phyloP scores from a whole-genome alignment of 139 green algal species.

The Picochlorum sp. region DNA sequence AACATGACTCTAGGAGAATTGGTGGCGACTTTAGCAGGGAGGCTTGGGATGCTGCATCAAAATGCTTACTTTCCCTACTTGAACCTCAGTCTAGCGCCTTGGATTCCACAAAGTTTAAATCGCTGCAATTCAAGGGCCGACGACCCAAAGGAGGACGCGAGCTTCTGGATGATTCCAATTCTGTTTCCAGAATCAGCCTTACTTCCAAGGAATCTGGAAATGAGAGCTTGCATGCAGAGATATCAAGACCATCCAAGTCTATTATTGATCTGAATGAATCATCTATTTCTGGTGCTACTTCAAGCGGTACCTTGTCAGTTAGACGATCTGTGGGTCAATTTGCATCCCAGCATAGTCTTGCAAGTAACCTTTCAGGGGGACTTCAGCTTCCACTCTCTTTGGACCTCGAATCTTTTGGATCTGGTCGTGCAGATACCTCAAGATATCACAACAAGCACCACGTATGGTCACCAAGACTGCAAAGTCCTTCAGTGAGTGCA shows the following conservation, averaged over 20 bases:
- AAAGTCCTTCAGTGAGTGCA: neutral
- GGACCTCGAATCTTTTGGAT: no score
- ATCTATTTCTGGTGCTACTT: neutral
- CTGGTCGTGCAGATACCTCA: no score
- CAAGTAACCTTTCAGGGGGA: no score
- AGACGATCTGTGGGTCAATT: neutral
- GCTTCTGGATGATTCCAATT: no score
- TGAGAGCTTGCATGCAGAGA: neutral
- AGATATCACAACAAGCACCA: no score
- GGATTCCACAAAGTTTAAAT: no score
- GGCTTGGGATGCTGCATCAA: slow-evolving; percentile 10
- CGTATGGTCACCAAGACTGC: neutral
- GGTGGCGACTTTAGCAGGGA: slow-evolving; percentile 8
- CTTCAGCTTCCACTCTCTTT: no score
- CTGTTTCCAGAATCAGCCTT: no score
- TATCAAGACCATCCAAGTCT: neutral
- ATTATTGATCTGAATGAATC: neutral
- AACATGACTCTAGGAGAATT: slow-evolving; percentile 34
- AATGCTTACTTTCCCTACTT: slow-evolving; percentile 5
- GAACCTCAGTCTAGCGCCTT: no score
- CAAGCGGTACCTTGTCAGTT: neutral
- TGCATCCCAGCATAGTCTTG: neutral
- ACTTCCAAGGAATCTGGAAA: no score
- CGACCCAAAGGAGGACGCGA: no score
- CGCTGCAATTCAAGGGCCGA: no score